A percentile compares a stretch with the other conserved stretches of the same genome.
Conservation (phyloP, 2,329 filamentous ascomycete species). For the Fusarium penzigii region DNA sequence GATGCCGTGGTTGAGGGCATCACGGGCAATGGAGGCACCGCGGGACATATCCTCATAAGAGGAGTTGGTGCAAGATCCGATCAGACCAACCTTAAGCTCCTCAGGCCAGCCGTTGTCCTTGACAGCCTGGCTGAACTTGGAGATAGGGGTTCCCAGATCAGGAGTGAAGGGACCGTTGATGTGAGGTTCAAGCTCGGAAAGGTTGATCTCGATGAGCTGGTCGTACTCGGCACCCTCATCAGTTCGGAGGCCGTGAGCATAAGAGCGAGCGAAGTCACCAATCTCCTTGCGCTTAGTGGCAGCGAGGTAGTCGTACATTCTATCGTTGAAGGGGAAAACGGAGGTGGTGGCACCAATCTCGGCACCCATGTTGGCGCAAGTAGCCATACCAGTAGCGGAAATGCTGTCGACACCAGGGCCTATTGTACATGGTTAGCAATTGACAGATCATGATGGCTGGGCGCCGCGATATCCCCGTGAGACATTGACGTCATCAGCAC, state of each 20-base stretch:
- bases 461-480: too few relatives aligned
- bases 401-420: conserved; percentile 66
- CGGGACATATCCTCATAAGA: conserved; percentile 99
- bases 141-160: conserved; percentile 89
- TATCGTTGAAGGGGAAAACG: conserved; percentile 96
- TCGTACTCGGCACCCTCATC: conserved; percentile 92
- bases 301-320: conserved; percentile 93
- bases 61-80: conserved; percentile 98
- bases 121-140: conserved; percentile 83
- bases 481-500: too few relatives aligned
- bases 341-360: conserved; percentile 87
- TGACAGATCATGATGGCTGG: too few relatives aligned
- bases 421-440: too few relatives aligned
- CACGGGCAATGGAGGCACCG: conserved; percentile 88
- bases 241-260: conserved; percentile 81
- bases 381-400: conserved; percentile 84
- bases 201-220: conserved; percentile 84
- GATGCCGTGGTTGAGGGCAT: conserved; percentile 85
- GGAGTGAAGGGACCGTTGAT: conserved; percentile 98
- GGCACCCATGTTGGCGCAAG: conserved; percentile 72
- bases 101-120: conserved; percentile 86
- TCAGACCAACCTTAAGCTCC: conserved; percentile 87
- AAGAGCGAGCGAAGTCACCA: conserved; percentile 83
- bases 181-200: conserved; percentile 88
- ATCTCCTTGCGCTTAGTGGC: conserved; percentile 91